phyloP scores from a whole-genome alignment of 1,139 yeast species.

The Hansenula sp. region DNA sequence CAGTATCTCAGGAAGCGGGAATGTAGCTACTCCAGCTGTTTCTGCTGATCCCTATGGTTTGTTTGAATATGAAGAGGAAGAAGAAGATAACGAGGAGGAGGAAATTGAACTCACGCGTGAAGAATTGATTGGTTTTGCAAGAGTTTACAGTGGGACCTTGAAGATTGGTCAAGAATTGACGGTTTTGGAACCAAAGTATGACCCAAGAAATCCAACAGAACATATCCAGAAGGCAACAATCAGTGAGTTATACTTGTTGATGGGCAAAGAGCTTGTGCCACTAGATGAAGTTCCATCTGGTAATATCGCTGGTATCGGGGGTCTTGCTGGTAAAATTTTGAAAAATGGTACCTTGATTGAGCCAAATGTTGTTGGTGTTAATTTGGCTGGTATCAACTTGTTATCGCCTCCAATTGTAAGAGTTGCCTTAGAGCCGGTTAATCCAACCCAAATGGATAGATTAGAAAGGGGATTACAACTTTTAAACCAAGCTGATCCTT shows the following conservation, averaged over 20 bases:
- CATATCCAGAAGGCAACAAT: slow-evolving; percentile 53
- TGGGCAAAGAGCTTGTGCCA: slow-evolving; percentile 89
- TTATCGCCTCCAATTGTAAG: slow-evolving; percentile 84
- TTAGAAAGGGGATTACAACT: slow-evolving; percentile 76
- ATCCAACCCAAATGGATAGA: slow-evolving; percentile 73
- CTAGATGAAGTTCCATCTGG: slow-evolving; percentile 89
- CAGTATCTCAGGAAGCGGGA: slow-evolving; percentile 11
- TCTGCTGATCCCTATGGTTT: slow-evolving; percentile 25
- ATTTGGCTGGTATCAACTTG: slow-evolving; percentile 65
- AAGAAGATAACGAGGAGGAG: slow-evolving; percentile 41
- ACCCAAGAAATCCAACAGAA: slow-evolving; percentile 63
- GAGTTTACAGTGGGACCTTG: slow-evolving; percentile 84
- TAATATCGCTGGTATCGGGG: slow-evolving; percentile 91
- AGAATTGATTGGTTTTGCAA: slow-evolving; percentile 78
- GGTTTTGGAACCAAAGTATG: slow-evolving; percentile 83
- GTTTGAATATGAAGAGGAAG: slow-evolving; percentile 33
- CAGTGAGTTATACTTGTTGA: slow-evolving; percentile 70
- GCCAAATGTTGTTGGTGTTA: slow-evolving; percentile 49
- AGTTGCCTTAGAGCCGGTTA: slow-evolving; percentile 91
- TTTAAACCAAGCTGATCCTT: slow-evolving; percentile 87
- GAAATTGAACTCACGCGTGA: slow-evolving; percentile 50
- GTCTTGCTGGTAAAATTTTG: slow-evolving; percentile 75
- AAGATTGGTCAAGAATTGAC: slow-evolving; percentile 69
- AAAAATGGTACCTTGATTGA: slow-evolving; percentile 81
- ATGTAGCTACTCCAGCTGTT: slow-evolving; percentile 16